These are phyloP conservation scores for Halteria grandinella DNA, from an alignment of 73 alveolate species.

Conservation along the genomic window DNA sequence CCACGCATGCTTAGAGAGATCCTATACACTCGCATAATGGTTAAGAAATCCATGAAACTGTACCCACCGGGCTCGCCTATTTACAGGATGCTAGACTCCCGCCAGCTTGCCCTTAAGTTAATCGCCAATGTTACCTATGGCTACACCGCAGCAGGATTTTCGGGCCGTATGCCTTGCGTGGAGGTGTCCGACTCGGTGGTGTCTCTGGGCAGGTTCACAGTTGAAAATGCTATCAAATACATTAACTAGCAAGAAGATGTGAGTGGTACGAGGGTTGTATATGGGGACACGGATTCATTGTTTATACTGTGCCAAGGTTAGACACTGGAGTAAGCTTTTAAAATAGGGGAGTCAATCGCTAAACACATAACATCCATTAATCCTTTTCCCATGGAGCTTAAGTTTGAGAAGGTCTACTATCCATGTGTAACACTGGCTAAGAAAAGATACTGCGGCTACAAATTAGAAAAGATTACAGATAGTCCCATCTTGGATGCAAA, in stretches of 20 bases:
- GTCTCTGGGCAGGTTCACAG: slow-evolving; percentile 90
- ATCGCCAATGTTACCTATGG: slow-evolving; percentile 97
- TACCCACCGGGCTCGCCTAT: slow-evolving; percentile 80
- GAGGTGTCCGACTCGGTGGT: slow-evolving; percentile 98
- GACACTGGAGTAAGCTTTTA: slow-evolving; percentile 88
- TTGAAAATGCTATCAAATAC: slow-evolving; percentile 78
- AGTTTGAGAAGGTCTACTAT: slow-evolving; percentile 95
- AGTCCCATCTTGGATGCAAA: slow-evolving; percentile 89
- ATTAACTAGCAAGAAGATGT: slow-evolving; percentile 72
- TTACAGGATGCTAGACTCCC: slow-evolving; percentile 83
- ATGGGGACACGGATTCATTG: slow-evolving; percentile 99
- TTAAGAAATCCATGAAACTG: slow-evolving; percentile 90
- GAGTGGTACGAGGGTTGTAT: slow-evolving; percentile 92
- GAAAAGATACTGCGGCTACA: slow-evolving; percentile 95
- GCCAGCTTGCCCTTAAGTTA: slow-evolving; percentile 91
- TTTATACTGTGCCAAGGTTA: slow-evolving; percentile 86
- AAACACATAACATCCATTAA: slow-evolving; percentile 78
- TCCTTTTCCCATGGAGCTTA: slow-evolving; percentile 95
- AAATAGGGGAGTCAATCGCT: slow-evolving; percentile 87
- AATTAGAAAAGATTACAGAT: slow-evolving; percentile 85
- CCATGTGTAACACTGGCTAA: slow-evolving; percentile 90
- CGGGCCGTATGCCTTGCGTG: slow-evolving; percentile 99
- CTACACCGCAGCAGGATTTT: slow-evolving; percentile 98
- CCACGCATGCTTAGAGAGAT: slow-evolving; percentile 95
- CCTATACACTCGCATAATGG: slow-evolving; percentile 94